These are phyloP conservation scores for Ogataea nitratoaversa DNA, from an alignment of 805 yeast species.

Conservation along the genomic window DNA sequence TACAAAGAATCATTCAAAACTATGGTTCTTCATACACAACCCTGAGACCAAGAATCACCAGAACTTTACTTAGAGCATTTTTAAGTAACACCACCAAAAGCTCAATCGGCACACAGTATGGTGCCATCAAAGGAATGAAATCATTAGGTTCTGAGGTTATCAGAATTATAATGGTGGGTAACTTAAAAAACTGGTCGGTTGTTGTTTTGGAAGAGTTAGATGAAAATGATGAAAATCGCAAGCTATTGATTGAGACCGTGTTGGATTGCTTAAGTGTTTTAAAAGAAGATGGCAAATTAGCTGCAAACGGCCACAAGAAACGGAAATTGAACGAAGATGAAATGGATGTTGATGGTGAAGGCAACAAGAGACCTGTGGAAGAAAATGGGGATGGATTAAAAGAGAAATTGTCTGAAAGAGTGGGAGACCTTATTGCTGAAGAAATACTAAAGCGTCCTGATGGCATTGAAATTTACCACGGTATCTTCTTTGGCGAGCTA, in stretches of 20 bases:
- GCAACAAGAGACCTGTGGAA: constrained; percentile 29
- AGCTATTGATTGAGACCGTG: constrained; percentile 40
- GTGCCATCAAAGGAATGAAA: constrained; percentile 80
- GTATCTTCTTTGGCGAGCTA: constrained; percentile 70
- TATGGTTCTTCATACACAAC: constrained; percentile 87
- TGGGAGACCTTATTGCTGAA: constrained; percentile 57
- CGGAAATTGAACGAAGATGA: constrained; percentile 9
- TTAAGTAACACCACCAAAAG: constrained; percentile 64
- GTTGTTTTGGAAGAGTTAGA: constrained; percentile 41
- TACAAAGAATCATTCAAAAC: constrained; percentile 70
- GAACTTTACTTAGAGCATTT: constrained; percentile 88
- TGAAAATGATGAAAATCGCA: constrained; percentile 18
- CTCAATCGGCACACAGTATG: constrained; percentile 87
- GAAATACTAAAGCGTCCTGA: constrained; percentile 44
- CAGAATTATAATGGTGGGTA: constrained; percentile 78
- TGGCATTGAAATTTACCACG: constrained; percentile 50
- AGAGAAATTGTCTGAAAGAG: constrained; percentile 46
- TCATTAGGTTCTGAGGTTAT: constrained; percentile 86
- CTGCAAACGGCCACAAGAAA: constrained; percentile 8
- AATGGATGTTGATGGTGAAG: constrained; percentile 36
- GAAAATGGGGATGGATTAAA: constrained; percentile 30
- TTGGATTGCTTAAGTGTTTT: constrained; percentile 53
- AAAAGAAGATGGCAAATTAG: constrained; percentile 31
- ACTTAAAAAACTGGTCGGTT: constrained; percentile 73
- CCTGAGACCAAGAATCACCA: constrained; percentile 85